Conservation (phyloP, 1,139 yeast genomes). For the Geotrichum reessii region DNA sequence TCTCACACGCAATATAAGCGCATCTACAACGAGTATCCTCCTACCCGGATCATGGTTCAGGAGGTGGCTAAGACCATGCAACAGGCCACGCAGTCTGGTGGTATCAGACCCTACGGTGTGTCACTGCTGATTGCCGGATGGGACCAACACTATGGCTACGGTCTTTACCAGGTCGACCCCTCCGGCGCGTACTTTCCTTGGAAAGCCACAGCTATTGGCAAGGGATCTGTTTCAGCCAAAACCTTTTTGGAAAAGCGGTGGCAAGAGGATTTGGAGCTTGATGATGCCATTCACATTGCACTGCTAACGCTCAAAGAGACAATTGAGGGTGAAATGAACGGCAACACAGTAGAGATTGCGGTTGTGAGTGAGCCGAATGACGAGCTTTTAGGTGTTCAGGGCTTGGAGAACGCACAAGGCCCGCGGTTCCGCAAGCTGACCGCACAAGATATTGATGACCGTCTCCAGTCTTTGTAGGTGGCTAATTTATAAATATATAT, state of each 20-base stretch:
- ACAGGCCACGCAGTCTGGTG: conserved; percentile 97
- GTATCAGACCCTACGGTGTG: conserved; percentile 97
- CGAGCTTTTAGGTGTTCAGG: conserved; percentile 74
- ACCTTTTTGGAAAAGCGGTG: conserved; percentile 96
- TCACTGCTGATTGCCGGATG: conserved; percentile 90
- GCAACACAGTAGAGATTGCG: conserved; percentile 91
- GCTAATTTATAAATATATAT: not conserved
- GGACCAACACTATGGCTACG: conserved; percentile 76
- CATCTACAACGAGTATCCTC: conserved; percentile 93
- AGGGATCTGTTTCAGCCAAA: conserved; percentile 89
- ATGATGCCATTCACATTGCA: conserved; percentile 97
- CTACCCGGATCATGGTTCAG: conserved; percentile 87
- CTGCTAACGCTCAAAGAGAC: conserved; percentile 90
- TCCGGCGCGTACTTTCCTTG: conserved; percentile 98
- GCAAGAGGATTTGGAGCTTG: conserved; percentile 93
- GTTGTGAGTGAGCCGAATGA: conserved; percentile 82
- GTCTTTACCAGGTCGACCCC: conserved; percentile 95
- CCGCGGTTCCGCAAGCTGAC: conserved; percentile 84
- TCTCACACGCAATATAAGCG: conserved; percentile 92
- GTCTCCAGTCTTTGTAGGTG: conserved; percentile 74
- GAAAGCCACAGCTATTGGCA: conserved; percentile 99
- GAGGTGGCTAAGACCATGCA: conserved; percentile 96
- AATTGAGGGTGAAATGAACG: conserved; percentile 96
- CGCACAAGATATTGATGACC: conserved; percentile 89
- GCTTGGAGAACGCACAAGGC: conserved; percentile 68